phyloP scores from a whole-genome alignment of 768 basidiomycete species.

The Mycena floridula region DNA sequence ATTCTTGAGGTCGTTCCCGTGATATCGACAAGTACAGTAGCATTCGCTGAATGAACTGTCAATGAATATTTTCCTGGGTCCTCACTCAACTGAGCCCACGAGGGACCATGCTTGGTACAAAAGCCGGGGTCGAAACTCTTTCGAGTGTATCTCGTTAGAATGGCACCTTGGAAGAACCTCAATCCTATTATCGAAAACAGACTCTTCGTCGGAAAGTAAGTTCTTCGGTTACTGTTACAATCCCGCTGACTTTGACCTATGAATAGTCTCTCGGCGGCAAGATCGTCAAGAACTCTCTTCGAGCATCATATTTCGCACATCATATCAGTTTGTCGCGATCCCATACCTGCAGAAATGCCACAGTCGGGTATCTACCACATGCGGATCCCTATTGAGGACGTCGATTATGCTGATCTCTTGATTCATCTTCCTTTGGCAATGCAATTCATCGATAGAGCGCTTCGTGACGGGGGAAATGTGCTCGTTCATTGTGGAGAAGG shows the following conservation, averaged over 20 bases:
- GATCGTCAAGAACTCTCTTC: constrained; percentile 29
- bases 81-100: no score
- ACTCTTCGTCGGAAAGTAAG: neutral
- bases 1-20: no score
- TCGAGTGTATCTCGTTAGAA: no score
- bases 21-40: no score
- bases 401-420: constrained; percentile 63
- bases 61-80: no score
- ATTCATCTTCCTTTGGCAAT: constrained; percentile 59
- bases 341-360: constrained; percentile 64
- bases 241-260: no score
- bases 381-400: constrained; percentile 65
- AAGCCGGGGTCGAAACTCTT: no score
- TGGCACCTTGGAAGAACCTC: constrained; percentile 59
- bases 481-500: constrained; percentile 67
- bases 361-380: constrained; percentile 65
- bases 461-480: constrained; percentile 51
- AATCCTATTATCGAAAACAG: constrained; percentile 56
- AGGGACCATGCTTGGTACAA: no score
- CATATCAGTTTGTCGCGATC: constrained; percentile 69
- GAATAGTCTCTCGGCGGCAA: constrained; percentile 60
- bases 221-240: constrained; percentile 11
- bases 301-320: constrained; percentile 63
- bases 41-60: no score
- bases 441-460: constrained; percentile 58